Conservation (phyloP, 2,329 filamentous ascomycete genomes). For the Colletotrichum cuscutae region DNA sequence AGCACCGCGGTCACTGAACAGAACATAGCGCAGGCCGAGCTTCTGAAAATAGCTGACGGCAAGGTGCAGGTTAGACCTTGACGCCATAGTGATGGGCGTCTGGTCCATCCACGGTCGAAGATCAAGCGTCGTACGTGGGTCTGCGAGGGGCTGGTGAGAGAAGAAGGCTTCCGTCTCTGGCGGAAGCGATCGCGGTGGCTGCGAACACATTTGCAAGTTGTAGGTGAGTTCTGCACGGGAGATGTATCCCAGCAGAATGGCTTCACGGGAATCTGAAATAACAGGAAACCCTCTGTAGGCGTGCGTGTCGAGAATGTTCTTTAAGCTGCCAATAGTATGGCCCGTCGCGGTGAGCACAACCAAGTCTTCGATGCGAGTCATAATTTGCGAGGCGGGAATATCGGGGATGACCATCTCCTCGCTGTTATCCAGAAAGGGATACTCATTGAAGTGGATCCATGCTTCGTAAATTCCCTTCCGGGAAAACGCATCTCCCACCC, state of each 20-base stretch:
- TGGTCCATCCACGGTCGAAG: constrained; percentile 99
- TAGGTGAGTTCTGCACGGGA: constrained; percentile 89
- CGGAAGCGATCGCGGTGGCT: constrained; percentile 67
- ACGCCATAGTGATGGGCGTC: constrained; percentile 90
- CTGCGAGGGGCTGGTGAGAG: constrained; percentile 82
- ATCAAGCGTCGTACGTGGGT: constrained; percentile 83
- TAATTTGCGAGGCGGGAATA: constrained; percentile 85
- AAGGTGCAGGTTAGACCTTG: constrained; percentile 81
- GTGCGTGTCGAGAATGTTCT: constrained; percentile 76
- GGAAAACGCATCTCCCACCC: constrained; percentile 96
- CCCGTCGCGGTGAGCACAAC: constrained; percentile 87
- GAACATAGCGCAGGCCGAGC: constrained; percentile 87
- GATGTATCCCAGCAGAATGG: constrained; percentile 90
- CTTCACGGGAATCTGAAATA: constrained; percentile 79
- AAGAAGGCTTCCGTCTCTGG: constrained; percentile 85
- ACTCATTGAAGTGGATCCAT: constrained; percentile 97
- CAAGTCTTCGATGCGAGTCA: constrained; percentile 92
- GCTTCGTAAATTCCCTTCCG: constrained; percentile 95
- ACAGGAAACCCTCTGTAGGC: constrained; percentile 93
- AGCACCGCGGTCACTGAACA: constrained; percentile 85
- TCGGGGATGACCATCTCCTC: constrained; percentile 83
- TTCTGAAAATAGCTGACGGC: constrained; percentile 95
- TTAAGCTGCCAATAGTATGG: constrained; percentile 84
- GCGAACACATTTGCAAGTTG: constrained; percentile 74
- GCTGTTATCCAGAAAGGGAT: constrained; percentile 93